Conservation (phyloP, 140 eudicot genomes). For the Ambrosia hybrid region DNA sequence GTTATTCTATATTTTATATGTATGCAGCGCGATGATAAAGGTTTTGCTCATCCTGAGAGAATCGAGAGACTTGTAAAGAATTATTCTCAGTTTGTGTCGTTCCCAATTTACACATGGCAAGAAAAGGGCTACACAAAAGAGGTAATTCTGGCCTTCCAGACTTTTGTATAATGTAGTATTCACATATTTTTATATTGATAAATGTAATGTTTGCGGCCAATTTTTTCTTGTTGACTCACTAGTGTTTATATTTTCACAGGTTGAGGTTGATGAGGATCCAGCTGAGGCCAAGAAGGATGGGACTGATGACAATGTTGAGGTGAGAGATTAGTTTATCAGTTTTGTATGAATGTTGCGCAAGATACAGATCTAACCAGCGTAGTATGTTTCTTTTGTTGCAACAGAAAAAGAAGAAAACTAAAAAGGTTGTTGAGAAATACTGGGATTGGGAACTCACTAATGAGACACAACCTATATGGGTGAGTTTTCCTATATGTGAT, state of each 20-base stretch:
- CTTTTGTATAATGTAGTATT: background rate
- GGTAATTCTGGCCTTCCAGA: no score
- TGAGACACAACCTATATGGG: constrained; percentile 99
- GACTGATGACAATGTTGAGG: constrained; percentile 58
- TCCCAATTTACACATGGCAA: constrained; percentile 99
- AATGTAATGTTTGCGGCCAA: background rate
- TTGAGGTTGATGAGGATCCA: constrained; percentile 97
- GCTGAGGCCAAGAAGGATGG: constrained; percentile 70
- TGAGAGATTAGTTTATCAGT: constrained; percentile 2
- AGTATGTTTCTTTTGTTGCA: background rate
- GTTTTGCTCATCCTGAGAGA: constrained; percentile 92
- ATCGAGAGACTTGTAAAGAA: constrained; percentile 84
- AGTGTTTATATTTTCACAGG: constrained; percentile 38
- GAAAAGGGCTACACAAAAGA: constrained; percentile 95
- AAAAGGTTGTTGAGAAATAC: constrained; percentile 83
- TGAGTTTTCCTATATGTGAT: constrained; percentile 34
- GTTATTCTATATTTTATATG: constrained; percentile 14
- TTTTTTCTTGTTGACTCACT: background rate
- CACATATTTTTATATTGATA: background rate
- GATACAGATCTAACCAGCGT: background rate
- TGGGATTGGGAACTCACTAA: constrained; percentile 99
- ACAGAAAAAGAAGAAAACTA: constrained; percentile 95
- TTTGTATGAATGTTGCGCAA: background rate
- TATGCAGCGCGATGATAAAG: constrained; percentile 79
- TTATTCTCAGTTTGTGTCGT: constrained; percentile 95